Evolutionary conservation across 1,284 basidiomycete genomes (phyloP).

Genomic region (Rhodotorula sp.): DNA sequence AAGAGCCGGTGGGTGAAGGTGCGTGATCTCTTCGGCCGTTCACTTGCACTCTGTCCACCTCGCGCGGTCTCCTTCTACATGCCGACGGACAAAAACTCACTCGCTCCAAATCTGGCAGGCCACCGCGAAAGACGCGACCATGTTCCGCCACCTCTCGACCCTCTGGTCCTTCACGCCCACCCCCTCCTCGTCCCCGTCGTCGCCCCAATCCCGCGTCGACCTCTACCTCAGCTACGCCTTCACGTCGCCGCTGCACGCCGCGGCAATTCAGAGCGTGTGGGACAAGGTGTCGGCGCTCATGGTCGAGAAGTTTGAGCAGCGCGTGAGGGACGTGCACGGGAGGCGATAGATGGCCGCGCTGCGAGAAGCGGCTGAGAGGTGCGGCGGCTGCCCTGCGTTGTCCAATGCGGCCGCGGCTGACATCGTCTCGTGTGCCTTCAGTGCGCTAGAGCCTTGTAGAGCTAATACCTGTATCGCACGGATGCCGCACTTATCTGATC

Average conservation of each 20-base stretch:
- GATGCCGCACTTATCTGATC: too few relatives aligned
- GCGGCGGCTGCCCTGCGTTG: too few relatives aligned
- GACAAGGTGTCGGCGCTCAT: conserved; percentile 82
- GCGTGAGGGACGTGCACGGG: conserved; percentile 27
- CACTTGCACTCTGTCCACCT: not conserved
- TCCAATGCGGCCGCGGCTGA: too few relatives aligned
- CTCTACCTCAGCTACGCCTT: conserved; percentile 74
- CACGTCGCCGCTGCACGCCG: conserved; percentile 79
- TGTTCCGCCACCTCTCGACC: conserved; percentile 83
- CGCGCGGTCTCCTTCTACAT: too few relatives aligned
- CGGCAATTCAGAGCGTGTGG: conserved; percentile 78
- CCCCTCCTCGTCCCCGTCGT: conserved; percentile 6
- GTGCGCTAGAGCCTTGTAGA: too few relatives aligned
- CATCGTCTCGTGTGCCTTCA: too few relatives aligned
- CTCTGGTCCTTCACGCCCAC: conserved; percentile 57
- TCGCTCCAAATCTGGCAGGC: conserved; percentile 56
- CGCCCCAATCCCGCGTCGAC: conserved; percentile 42
- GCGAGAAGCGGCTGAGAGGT: not conserved
- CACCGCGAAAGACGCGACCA: conserved; percentile 73
- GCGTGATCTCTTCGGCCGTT: conserved; percentile 44
- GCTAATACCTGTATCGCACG: too few relatives aligned
- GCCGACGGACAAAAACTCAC: not conserved
- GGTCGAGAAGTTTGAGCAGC: conserved; percentile 81
- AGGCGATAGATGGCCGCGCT: not conserved
- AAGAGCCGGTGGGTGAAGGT: conserved; percentile 79